Conservation (phyloP, 2,329 filamentous ascomycete genomes). For the Didymella keratinophila region DNA sequence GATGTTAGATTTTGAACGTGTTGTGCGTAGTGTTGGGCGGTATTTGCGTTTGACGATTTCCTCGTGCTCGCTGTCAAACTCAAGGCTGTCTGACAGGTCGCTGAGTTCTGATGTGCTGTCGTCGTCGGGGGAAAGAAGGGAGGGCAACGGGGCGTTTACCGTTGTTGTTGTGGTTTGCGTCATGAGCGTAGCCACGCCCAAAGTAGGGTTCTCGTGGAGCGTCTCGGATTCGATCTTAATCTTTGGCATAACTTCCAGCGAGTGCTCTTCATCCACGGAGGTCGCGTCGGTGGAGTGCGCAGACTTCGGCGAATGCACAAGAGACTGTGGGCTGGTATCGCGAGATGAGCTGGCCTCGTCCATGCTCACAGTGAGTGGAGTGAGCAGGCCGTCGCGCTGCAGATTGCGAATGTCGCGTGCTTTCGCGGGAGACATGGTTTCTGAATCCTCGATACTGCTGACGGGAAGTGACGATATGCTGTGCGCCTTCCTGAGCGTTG, state of each 20-base stretch:
- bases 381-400: slow-evolving; percentile 44
- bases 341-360: slow-evolving; percentile 42
- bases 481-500: slow-evolving; percentile 44
- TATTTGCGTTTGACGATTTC: slow-evolving; percentile 49
- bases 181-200: slow-evolving; percentile 44
- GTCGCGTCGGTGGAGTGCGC: slow-evolving; percentile 50
- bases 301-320: slow-evolving; percentile 46
- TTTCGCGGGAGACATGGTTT: slow-evolving; percentile 24
- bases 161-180: slow-evolving; percentile 39
- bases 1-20: slow-evolving; percentile 48
- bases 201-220: slow-evolving; percentile 31
- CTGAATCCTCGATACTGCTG: slow-evolving; percentile 44
- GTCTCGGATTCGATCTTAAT: slow-evolving; percentile 35
- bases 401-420: slow-evolving; percentile 42
- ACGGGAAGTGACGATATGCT: slow-evolving; percentile 44
- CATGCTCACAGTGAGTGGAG: slow-evolving; percentile 37
- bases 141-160: slow-evolving; percentile 41
- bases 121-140: slow-evolving; percentile 38
- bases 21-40: slow-evolving; percentile 39
- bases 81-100: slow-evolving; percentile 50
- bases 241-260: slow-evolving; percentile 21
- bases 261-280: slow-evolving; percentile 47
- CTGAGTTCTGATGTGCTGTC: slow-evolving; percentile 50
- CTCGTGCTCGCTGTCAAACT: slow-evolving; percentile 50
- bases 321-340: slow-evolving; percentile 42